Percentiles rank a stretch among this genome's conserved stretches.
Conservation (phyloP, 2,329 filamentous ascomycete genomes). For the Penicillium sp. region DNA sequence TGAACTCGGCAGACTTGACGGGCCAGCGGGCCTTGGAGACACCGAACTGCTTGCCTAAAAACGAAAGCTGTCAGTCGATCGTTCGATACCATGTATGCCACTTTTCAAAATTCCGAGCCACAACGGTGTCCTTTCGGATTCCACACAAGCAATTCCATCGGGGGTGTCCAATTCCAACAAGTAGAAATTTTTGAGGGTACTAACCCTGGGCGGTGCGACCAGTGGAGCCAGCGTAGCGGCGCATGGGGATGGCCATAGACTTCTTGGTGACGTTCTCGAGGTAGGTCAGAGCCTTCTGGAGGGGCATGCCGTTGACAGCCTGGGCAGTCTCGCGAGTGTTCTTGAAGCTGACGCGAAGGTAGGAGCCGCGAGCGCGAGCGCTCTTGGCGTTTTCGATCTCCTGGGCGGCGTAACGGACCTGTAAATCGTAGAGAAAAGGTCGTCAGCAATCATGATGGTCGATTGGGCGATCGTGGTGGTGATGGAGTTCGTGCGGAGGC, state of each 20-base stretch:
- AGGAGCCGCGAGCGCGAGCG: slow-evolving; percentile 96
- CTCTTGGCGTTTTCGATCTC: slow-evolving; percentile 88
- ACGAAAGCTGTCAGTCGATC: slow-evolving; percentile 22
- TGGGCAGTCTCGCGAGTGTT: slow-evolving; percentile 99
- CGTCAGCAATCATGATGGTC: slow-evolving; percentile 35
- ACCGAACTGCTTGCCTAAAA: slow-evolving; percentile 95
- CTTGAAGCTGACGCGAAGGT: slow-evolving; percentile 99
- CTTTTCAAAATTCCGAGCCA: slow-evolving; percentile 14
- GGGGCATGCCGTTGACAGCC: slow-evolving; percentile 99
- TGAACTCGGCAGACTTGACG: slow-evolving; percentile 98
- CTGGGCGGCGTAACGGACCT: slow-evolving; percentile 96
- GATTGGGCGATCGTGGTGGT: slow-evolving; percentile 9
- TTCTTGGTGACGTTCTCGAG: slow-evolving; percentile 98
- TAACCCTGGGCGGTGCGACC: slow-evolving; percentile 97
- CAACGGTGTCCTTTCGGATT: slow-evolving; percentile 18
- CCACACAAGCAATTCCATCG: no score
- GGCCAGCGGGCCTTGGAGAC: slow-evolving; percentile 98
- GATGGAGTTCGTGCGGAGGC: slow-evolving; percentile 11
- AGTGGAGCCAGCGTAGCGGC: slow-evolving; percentile 93
- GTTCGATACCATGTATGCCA: slow-evolving; percentile 4
- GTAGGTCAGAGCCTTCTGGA: slow-evolving; percentile 92
- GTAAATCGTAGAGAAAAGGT: slow-evolving; percentile 29
- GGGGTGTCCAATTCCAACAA: no score
- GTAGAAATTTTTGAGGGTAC: slow-evolving; percentile 47
- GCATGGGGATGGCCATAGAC: slow-evolving; percentile 97